A percentile compares a stretch with the other conserved stretches of the same genome.
Evolutionary conservation across 495 filamentous ascomycete species (phyloP).

Genomic region (Xylaria nigripes): DNA sequence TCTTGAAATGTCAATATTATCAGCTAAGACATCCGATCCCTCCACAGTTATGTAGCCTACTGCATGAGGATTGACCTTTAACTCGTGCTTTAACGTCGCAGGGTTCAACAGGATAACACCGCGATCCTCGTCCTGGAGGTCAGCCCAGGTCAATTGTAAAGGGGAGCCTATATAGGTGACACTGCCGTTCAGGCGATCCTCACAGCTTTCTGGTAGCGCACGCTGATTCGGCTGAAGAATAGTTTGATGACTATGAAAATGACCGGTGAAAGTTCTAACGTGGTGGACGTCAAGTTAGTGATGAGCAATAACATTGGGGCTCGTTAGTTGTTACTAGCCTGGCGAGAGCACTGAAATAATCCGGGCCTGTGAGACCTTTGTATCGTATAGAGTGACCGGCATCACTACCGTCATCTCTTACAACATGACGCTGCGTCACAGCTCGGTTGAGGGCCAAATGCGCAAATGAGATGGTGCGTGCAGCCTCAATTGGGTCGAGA

Average conservation of each 20-base stretch:
- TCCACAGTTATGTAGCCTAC: conserved; percentile 18
- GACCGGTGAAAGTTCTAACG: conserved; percentile 25
- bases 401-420: conserved; percentile 8
- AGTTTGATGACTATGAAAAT: conserved; percentile 29
- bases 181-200: conserved; percentile 13
- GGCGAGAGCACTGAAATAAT: conserved; percentile 21
- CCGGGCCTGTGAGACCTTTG: conserved; percentile 22
- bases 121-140: conserved; percentile 21
- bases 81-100: conserved; percentile 19
- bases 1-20: conserved; percentile 5
- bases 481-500: conserved; percentile 15
- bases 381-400: conserved; percentile 14
- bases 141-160: conserved; percentile 26
- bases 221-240: conserved; percentile 15
- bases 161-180: conserved; percentile 25
- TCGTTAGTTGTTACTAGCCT: neutral
- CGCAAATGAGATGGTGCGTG: conserved; percentile 22
- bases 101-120: conserved; percentile 26
- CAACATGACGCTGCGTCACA: conserved; percentile 23
- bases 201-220: neutral
- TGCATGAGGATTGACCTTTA: conserved; percentile 23
- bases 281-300: neutral
- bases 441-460: conserved; percentile 29
- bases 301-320: neutral
- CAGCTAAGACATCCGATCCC: conserved; percentile 14